Evolutionary conservation across 225 moss, liverwort and hornwort species (phyloP), one percentile per base, ranked within the genome.

Genomic region (Marchantia polymorpha): DNA sequence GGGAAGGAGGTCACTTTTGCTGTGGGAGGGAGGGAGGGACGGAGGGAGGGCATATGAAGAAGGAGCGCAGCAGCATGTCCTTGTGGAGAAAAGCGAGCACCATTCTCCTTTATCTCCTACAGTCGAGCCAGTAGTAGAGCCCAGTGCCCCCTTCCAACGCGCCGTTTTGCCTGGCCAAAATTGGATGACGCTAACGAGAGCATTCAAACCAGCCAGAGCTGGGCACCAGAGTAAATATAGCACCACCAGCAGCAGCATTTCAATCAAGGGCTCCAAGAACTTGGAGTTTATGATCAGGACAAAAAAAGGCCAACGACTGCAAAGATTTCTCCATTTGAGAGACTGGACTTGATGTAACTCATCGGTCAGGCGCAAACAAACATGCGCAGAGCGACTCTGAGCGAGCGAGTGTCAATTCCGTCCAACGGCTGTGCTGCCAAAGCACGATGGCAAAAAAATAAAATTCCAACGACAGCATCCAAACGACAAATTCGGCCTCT

Each of bases 391-490:
- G 54, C 11, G 54, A 54, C 13, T 54, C 39, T 39, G 39, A 39
- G 56, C 56, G 19, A 56, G 56, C 56, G 1, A 1, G 1, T 1
- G 63, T 63, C 63, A 8, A 63, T 63, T n/a, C 23, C 19, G 63
- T 54, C 63, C 63, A 63, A 63, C 63, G 63, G 64, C 8, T 64
- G 23, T 64, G 64, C 64, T 64, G 25, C 64, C 17, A 64, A 64
- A 7, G n/a, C 64, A 25, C 23, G 58, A 20, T 64, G 63, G 39
- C 39, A 39, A 39, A 39, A 39, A 39, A 39, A 56, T 13, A 56
- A 56, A 56, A 56, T 3, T 56, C 56, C 2, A 56, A 56, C 56
- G 56, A 56, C 56, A 12, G 56, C 56, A 19, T 56, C 5, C 64
- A 64, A 64, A 64, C 7, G 25, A 64, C 20, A 9, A 64, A 64